Conservation (phyloP, 768 basidiomycete species). For the Cubamyces sp. region DNA sequence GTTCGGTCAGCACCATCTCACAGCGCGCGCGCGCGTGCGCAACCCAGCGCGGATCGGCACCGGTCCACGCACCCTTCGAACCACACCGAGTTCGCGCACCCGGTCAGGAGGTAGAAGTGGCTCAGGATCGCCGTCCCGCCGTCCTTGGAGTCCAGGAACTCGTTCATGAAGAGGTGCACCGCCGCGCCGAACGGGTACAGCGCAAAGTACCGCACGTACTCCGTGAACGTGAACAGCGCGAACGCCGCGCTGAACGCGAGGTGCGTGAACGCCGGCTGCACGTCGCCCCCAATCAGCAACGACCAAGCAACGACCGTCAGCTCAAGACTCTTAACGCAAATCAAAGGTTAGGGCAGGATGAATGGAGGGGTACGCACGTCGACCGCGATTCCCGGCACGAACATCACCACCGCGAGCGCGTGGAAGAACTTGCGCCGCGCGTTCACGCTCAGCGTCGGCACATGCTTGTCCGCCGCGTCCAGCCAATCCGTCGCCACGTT, state of each 20-base stretch:
- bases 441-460: constrained; percentile 89
- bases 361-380: constrained; percentile 69
- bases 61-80: constrained; percentile 77
- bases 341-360: too few relatives aligned
- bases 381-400: constrained; percentile 88
- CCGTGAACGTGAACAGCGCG: constrained; percentile 92
- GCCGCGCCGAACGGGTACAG: constrained; percentile 94
- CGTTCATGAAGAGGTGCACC: constrained; percentile 95
- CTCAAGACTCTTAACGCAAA: too few relatives aligned
- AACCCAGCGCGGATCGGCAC: neutral
- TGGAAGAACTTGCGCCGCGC: constrained; percentile 97
- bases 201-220: constrained; percentile 98
- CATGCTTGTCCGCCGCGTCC: constrained; percentile 87
- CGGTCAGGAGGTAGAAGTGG: constrained; percentile 96
- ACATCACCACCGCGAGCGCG: constrained; percentile 94
- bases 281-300: neutral
- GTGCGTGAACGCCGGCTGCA: constrained; percentile 94
- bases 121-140: constrained; percentile 94
- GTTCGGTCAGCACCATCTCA: too few relatives aligned
- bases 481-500: constrained; percentile 34
- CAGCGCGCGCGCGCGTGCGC: too few relatives aligned
- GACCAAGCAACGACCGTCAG: neutral
- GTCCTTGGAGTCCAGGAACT: constrained; percentile 95
- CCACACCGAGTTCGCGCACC: constrained; percentile 94
- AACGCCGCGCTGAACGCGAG: constrained; percentile 95